Base-by-base conservation (phyloP, 352 stramenopile species). In the Globisporangium cystogenes region DNA sequence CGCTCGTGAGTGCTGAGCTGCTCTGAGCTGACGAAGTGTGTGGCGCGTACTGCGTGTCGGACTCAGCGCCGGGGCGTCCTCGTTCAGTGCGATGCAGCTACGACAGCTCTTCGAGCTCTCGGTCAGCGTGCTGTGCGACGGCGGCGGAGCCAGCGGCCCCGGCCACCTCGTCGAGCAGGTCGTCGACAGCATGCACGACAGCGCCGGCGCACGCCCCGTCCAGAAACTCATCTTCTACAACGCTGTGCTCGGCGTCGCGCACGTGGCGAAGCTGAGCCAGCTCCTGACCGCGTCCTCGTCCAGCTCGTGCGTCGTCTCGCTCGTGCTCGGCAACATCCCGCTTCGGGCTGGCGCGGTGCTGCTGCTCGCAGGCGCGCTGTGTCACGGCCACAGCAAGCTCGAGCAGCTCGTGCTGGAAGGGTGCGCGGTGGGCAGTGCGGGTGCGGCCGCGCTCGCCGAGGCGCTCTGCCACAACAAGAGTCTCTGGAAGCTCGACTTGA, bases 191-290 rank as follows among this genome's bases (percentile, higher is more conserved):
- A 53, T 92, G 40, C 60, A 72, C 14, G 51, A 47, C 39, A 65
- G 60, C 39, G 62, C 56, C 21, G 50, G 31, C 23, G 43, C 41
- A 7, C 70, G 60, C 24, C 72, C 76, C 3, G 65, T 74, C 0
- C 72, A 83, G 37, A 86, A 86, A 41, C 65, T 92, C 26, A 84
- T 92, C 20, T 62, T 91, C 46, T 87, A 72, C 76, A 91, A 91
- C 50, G 65, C 74, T 16, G 46, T 53, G 2, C 65, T 90, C 20
- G 69, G 70, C 40, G 24, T 59, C 29, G 53, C 51, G 3, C 65
- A 79, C 51, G 58, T 63, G 7, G 56, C 52, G 16, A 53, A 60
- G 7, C 63, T 90, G 10, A 60, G 70, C 5, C 50, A 53, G 21
- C 51, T 74, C 27, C 46, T 90, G 20, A 63, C 67, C 40, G 53